A percentile compares a stretch with the other conserved stretches of the same genome.
phyloP scores from a whole-genome alignment of 768 basidiomycete genomes.

The Boletus speciosus region DNA sequence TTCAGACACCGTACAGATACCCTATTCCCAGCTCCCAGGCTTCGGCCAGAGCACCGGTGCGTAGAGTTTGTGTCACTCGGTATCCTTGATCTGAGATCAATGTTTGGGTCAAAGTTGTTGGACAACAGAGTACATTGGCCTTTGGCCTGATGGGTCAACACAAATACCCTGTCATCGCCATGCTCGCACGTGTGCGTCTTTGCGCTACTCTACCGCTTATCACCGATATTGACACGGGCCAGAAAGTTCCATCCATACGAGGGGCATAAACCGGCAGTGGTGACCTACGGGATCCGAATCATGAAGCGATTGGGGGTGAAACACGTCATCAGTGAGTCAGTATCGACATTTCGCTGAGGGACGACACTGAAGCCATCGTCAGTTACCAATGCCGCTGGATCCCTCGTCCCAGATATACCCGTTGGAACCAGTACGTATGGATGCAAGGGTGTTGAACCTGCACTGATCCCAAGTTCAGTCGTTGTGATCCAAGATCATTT shows the following conservation, averaged over 20 bases:
- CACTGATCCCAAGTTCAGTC: slow-evolving; percentile 42
- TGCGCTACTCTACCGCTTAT: not conserved
- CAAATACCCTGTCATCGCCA: slow-evolving; percentile 80
- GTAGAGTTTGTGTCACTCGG: slow-evolving; percentile 2
- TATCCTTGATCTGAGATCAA: not conserved
- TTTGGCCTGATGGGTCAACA: slow-evolving; percentile 71
- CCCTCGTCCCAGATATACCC: slow-evolving; percentile 65
- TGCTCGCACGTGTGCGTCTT: slow-evolving; percentile 74
- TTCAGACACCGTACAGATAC: slow-evolving; percentile 53
- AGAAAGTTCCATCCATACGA: slow-evolving; percentile 82
- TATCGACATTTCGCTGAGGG: not conserved
- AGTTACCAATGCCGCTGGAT: slow-evolving; percentile 91
- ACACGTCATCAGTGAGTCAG: slow-evolving; percentile 64
- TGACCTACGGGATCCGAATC: slow-evolving; percentile 75
- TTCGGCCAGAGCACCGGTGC: slow-evolving; percentile 77
- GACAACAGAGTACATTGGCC: slow-evolving; percentile 76
- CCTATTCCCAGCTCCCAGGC: slow-evolving; percentile 67
- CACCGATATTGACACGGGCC: slow-evolving; percentile 3
- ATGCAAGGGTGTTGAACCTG: not conserved
- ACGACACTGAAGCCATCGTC: not conserved
- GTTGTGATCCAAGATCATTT: slow-evolving; percentile 84
- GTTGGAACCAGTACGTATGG: slow-evolving; percentile 75
- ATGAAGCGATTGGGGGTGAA: slow-evolving; percentile 77
- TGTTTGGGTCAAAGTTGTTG: slow-evolving; percentile 50
- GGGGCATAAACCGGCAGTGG: slow-evolving; percentile 65